These are phyloP conservation scores for Mucor mucedo DNA, from an alignment of 371 early-diverging fungal species.

Conservation along the genomic window DNA sequence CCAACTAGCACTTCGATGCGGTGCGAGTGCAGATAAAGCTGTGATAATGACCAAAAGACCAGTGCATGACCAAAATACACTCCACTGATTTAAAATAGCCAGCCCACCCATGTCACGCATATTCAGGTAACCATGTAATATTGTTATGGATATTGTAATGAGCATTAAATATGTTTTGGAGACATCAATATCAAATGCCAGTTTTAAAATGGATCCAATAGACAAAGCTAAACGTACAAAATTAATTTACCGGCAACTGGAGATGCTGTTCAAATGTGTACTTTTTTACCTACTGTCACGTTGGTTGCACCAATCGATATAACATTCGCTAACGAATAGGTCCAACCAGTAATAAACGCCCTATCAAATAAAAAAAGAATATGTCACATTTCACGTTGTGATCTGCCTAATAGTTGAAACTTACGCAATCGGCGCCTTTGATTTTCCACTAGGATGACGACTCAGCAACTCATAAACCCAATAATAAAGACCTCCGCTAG, in stretches of 20 bases:
- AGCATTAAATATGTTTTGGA: conserved; percentile 32
- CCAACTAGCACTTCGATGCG: conserved; percentile 36
- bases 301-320: conserved; percentile 51
- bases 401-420: conserved; percentile 1
- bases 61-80: conserved; percentile 50
- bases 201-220: conserved; percentile 35
- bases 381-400: not conserved
- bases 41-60: conserved; percentile 40
- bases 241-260: not conserved
- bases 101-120: conserved; percentile 28
- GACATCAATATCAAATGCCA: conserved; percentile 26
- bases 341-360: conserved; percentile 55
- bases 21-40: conserved; percentile 23
- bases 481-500: conserved; percentile 73
- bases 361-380: conserved; percentile 15
- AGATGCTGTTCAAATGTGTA: too few species aligned
- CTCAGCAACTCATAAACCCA: conserved; percentile 52
- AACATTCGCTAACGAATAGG: conserved; percentile 42
- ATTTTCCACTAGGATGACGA: conserved; percentile 22
- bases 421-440: conserved; percentile 42
- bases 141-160: conserved; percentile 32
- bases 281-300: conserved; percentile 41
- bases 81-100: conserved; percentile 42
- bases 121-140: conserved; percentile 41
- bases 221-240: conserved; percentile 17